These are phyloP conservation scores for Piedraia hortae DNA, from an alignment of 2,329 filamentous ascomycete species.

Conservation along the genomic window DNA sequence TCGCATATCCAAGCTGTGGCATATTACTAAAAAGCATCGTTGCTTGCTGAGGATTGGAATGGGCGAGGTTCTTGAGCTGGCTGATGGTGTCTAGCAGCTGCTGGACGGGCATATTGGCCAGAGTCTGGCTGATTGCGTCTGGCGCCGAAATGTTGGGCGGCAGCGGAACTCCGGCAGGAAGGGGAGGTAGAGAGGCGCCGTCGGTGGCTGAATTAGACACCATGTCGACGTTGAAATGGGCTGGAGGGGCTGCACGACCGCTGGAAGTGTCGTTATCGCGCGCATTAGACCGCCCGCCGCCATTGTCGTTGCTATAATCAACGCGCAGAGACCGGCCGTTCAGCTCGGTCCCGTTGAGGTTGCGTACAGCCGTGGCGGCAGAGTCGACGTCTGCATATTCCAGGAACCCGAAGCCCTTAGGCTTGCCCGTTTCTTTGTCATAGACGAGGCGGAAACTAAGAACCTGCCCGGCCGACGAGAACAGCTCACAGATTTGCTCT, in stretches of 20 bases:
- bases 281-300: conserved; percentile 26
- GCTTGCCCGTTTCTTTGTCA: conserved; percentile 78
- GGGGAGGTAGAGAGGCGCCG: conserved; percentile 38
- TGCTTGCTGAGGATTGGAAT: conserved; percentile 53
- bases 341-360: conserved; percentile 83
- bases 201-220: conserved; percentile 7
- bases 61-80: conserved; percentile 81
- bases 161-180: conserved; percentile 64
- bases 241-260: conserved; percentile 13
- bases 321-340: conserved; percentile 86
- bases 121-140: conserved; percentile 76
- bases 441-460: conserved; percentile 82
- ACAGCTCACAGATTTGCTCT: conserved; percentile 84
- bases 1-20: conserved; percentile 76
- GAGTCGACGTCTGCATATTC: conserved; percentile 85
- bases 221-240: conserved; percentile 18
- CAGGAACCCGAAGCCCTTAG: conserved; percentile 90
- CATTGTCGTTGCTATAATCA: conserved; percentile 84
- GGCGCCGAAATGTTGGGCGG: conserved; percentile 58
- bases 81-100: conserved; percentile 81
- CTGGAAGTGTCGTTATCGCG: conserved; percentile 5
- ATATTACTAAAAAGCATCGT: conserved; percentile 68
- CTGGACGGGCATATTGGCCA: conserved; percentile 58
- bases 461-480: conserved; percentile 70
- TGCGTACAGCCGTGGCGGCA: conserved; percentile 78